Conservation (phyloP, 1,284 basidiomycete genomes). For the Austroboletus novae-zelandiae region DNA sequence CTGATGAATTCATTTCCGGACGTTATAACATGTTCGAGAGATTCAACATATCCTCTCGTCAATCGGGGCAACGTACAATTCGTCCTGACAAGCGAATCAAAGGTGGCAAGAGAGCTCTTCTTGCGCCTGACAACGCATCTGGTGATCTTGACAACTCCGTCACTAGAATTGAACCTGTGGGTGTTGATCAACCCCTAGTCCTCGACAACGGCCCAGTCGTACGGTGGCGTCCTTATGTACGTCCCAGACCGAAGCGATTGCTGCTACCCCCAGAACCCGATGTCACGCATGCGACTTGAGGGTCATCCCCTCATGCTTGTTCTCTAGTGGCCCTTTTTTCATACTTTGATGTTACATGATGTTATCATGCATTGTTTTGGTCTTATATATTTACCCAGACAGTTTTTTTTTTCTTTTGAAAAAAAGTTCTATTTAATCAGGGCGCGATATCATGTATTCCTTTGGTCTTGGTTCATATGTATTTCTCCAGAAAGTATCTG, state of each 20-base stretch:
- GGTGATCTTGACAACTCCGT: not conserved
- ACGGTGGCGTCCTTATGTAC: conserved; percentile 21
- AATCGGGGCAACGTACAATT: not conserved
- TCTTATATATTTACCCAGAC: not conserved
- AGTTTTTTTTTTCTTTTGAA: not conserved
- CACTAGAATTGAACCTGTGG: not conserved
- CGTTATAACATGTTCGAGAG: not conserved
- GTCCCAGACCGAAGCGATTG: conserved; percentile 14
- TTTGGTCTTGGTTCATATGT: not conserved
- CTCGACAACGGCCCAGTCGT: not conserved
- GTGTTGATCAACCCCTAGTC: conserved; percentile 19
- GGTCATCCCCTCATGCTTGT: not conserved
- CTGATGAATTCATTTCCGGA: conserved; percentile 10
- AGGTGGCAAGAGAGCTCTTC: conserved; percentile 7
- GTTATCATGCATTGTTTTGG: no score
- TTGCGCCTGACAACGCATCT: conserved; percentile 25
- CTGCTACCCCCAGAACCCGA: conserved; percentile 18
- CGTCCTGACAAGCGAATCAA: conserved; percentile 14
- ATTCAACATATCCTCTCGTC: conserved; percentile 1
- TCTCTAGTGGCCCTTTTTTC: not conserved
- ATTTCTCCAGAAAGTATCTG: not conserved
- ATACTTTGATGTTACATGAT: no score
- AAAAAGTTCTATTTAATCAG: not conserved
- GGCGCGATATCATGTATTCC: not conserved
- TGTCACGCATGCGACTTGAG: not conserved